Percentiles rank a stretch among this genome's conserved stretches.
Conservation (phyloP, 805 yeast species). For the Candida easanensis region DNA sequence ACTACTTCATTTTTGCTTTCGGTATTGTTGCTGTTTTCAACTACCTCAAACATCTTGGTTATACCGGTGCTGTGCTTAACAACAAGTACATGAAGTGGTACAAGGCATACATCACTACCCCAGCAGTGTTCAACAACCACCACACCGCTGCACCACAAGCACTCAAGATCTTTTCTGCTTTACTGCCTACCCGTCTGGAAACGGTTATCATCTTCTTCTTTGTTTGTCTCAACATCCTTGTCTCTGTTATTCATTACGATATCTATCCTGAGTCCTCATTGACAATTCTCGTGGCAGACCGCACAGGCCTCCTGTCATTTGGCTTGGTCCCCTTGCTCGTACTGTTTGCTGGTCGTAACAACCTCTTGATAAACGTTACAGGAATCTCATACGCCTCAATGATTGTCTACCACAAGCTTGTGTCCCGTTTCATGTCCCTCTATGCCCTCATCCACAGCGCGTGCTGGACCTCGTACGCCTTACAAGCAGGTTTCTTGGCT, state of each 20-base stretch:
- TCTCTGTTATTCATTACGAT: conserved; percentile 15
- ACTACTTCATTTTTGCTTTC: conserved; percentile 40
- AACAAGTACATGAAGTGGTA: conserved; percentile 18
- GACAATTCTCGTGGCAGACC: conserved; percentile 15
- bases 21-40: conserved; percentile 34
- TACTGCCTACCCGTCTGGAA: conserved; percentile 25
- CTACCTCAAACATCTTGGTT: conserved; percentile 26
- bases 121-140: conserved; percentile 20
- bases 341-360: conserved; percentile 71
- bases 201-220: conserved; percentile 33
- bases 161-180: conserved; percentile 11
- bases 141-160: conserved; percentile 9
- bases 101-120: conserved; percentile 21
- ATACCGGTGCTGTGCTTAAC: conserved; percentile 11
- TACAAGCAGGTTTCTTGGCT: conserved; percentile 6
- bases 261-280: not conserved
- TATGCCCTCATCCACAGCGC: conserved; percentile 23
- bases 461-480: conserved; percentile 18
- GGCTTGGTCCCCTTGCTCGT: conserved; percentile 50
- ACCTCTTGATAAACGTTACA: conserved; percentile 54
- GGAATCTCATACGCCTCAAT: conserved; percentile 65
- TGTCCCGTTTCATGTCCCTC: conserved; percentile 40
- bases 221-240: conserved; percentile 26
- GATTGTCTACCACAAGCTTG: conserved; percentile 65
- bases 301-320: conserved; percentile 28